phyloP scores from a whole-genome alignment of 2,329 filamentous ascomycete genomes.

The Fusarium pilosicola region DNA sequence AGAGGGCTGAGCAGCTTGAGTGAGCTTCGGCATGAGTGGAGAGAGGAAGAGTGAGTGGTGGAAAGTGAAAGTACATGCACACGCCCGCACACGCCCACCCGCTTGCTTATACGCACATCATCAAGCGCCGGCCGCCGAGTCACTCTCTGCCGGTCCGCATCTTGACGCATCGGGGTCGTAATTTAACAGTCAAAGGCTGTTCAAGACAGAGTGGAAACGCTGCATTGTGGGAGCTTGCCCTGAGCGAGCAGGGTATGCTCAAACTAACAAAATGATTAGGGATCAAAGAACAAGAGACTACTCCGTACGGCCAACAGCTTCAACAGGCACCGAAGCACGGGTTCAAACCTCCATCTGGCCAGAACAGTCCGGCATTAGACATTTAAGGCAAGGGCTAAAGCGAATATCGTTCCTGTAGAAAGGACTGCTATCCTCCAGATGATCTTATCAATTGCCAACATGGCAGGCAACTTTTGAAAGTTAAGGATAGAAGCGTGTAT shows the following conservation, averaged over 20 bases:
- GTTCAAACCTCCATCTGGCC: conserved; percentile 19
- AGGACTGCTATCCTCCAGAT: conserved; percentile 53
- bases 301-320: conserved; percentile 9
- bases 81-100: conserved; percentile 40
- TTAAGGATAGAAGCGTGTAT: conserved; percentile 51
- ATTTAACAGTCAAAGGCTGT: conserved; percentile 17
- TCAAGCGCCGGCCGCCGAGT: conserved; percentile 43
- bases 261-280: conserved; percentile 20
- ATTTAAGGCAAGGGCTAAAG: conserved; percentile 33
- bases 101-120: conserved; percentile 43
- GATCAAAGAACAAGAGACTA: conserved; percentile 23
- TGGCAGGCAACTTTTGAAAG: conserved; percentile 23
- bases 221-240: conserved; percentile 22
- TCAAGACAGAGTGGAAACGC: conserved; percentile 21
- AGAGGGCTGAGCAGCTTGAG: conserved; percentile 36
- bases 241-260: conserved; percentile 19
- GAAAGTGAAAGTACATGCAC: conserved; percentile 36
- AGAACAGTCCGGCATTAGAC: conserved; percentile 33
- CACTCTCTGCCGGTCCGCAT: conserved; percentile 31
- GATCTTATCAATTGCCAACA: conserved; percentile 52
- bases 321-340: conserved; percentile 5
- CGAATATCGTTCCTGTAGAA: conserved; percentile 49
- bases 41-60: conserved; percentile 30
- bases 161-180: conserved; percentile 24
- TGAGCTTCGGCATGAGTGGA: conserved; percentile 36